Base-by-base conservation (phyloP, 768 basidiomycete species). In the Cystobasidium tubakii region DNA sequence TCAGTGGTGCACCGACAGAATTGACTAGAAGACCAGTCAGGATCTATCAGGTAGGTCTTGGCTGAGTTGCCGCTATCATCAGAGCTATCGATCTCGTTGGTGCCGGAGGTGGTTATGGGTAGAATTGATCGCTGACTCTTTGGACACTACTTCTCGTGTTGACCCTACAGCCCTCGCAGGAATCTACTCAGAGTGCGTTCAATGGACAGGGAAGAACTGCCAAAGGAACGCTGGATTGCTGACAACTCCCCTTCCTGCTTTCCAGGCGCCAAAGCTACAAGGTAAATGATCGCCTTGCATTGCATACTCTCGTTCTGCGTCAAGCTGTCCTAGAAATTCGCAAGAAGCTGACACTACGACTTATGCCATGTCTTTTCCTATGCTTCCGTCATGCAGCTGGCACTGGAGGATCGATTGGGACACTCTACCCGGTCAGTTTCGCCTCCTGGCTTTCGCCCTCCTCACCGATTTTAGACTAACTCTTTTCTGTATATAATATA, bases 401-500 rank as follows among this genome's bases (percentile, higher is more conserved):
- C 34, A 65, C 34, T 65, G 63, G 63, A 65, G 34, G 21, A 65
- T 65, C 31, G 63, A 65, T 27, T 65, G 63, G 63, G 63, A 65
- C 23, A 65, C 63, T 17, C 63, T 65, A 19, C 63, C 63, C 21
- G 46, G 46, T 50, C 12, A 50, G 46, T 50, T 15, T 39, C 7
- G 39, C 21, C 46, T 50, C n/a, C n/a, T n/a, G n/a, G n/a, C n/a
- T 50, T 50, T 50, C 46, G 9, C 12, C 10, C 12, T 50, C 46
- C 46, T 50, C 4, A 3, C 46, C 46, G 9, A 50, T 9, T 4
- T n/a, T 50, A 17, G 7, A 50, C 46, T 50, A 4, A 50, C 46
- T 19, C 46, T 15, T n/a, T 50, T 21, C 15, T 21, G n/a, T n/a
- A n/a, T n/a, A n/a, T n/a, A n/a, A n/a, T n/a, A n/a, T n/a, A n/a